Conservation (phyloP, 192 early-diverging fungal species). For the Podila verticillata region DNA sequence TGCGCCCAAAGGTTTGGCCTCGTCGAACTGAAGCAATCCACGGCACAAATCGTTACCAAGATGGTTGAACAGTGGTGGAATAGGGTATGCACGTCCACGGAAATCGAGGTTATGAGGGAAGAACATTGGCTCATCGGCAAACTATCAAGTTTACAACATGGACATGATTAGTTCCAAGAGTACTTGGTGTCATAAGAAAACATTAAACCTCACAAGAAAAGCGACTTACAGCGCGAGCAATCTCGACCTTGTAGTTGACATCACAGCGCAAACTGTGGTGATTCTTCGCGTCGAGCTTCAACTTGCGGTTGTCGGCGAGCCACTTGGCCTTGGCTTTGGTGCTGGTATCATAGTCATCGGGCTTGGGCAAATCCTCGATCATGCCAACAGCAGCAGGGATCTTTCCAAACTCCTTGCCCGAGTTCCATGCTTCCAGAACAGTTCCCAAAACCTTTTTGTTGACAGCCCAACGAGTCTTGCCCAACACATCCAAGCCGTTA, state of each 20-base stretch:
- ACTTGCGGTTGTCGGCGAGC: slow-evolving; percentile 60
- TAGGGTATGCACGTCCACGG: slow-evolving; percentile 96
- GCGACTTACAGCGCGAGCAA: slow-evolving; percentile 82
- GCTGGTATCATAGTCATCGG: slow-evolving; percentile 71
- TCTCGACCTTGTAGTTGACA: slow-evolving; percentile 96
- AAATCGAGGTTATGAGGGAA: slow-evolving; percentile 99
- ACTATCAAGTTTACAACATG: slow-evolving; percentile 57
- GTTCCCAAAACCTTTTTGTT: slow-evolving; percentile 86
- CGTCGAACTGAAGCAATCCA: slow-evolving; percentile 88
- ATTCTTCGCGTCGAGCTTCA: slow-evolving; percentile 72
- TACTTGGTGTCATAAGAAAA: background rate
- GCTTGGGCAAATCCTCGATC: slow-evolving; percentile 64
- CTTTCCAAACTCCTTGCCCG: slow-evolving; percentile 74
- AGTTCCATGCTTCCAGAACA: slow-evolving; percentile 90
- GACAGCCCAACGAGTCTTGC: slow-evolving; percentile 86
- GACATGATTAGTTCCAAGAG: background rate
- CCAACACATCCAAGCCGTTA: slow-evolving; percentile 87
- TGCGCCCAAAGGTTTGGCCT: slow-evolving; percentile 80
- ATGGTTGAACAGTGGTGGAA: slow-evolving; percentile 95
- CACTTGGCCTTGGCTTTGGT: slow-evolving; percentile 64
- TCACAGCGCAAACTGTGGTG: slow-evolving; percentile 89
- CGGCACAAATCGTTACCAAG: slow-evolving; percentile 96
- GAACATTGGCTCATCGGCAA: slow-evolving; percentile 88
- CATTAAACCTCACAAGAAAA: background rate
- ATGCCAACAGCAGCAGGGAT: slow-evolving; percentile 69